Evolutionary conservation across 177 flowering plant species (phyloP).

Genomic region (Vitis hybrid): DNA sequence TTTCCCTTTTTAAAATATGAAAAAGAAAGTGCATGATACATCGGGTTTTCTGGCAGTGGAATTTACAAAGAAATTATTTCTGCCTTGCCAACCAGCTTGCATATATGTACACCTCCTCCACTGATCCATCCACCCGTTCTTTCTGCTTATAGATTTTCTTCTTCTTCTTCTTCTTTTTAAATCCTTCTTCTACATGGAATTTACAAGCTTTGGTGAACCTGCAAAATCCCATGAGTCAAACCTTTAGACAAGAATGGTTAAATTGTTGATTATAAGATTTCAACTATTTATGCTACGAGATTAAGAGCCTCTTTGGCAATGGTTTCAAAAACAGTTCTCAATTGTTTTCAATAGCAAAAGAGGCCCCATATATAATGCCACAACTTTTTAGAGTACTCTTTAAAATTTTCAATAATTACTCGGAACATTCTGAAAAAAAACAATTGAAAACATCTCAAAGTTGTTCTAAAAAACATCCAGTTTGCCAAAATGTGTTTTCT

Average conservation of each 20-base stretch:
- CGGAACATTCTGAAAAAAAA: too few species aligned
- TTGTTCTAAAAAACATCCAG: too few species aligned
- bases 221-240: neutral
- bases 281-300: neutral
- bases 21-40: neutral
- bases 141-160: neutral
- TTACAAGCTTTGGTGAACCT: constrained; percentile 1
- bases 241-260: neutral
- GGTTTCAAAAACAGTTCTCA: neutral
- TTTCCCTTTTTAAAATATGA: too few species aligned
- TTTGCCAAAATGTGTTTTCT: too few species aligned
- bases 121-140: neutral
- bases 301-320: neutral
- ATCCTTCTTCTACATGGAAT: neutral
- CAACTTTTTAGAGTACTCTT: too few species aligned
- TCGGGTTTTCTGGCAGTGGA: neutral
- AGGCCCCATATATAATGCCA: too few species aligned
- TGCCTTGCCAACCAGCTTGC: neutral
- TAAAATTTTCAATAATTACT: too few species aligned
- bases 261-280: neutral
- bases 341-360: too few species aligned
- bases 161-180: neutral
- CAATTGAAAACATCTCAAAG: too few species aligned
- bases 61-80: neutral
- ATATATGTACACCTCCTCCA: constrained; percentile 8